These are phyloP conservation scores for Pseudogymnoascus sp. DNA, from an alignment of 2,329 filamentous ascomycete species.

Conservation along the genomic window DNA sequence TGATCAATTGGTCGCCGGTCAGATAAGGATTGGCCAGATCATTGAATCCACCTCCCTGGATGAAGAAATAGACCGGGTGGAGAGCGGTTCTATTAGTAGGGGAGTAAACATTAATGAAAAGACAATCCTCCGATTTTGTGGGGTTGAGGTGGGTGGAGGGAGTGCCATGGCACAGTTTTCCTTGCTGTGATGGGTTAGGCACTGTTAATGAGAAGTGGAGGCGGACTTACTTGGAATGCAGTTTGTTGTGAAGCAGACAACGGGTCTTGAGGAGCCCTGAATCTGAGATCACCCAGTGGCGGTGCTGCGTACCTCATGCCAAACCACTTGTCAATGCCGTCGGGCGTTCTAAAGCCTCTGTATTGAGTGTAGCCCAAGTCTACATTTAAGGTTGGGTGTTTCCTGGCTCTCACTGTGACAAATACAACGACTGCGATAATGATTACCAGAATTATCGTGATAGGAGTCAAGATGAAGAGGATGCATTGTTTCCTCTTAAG, in stretches of 20 bases:
- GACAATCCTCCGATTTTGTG: conserved; percentile 49
- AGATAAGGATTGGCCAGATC: conserved; percentile 28
- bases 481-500: not conserved
- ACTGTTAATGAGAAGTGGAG: not conserved
- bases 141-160: not conserved
- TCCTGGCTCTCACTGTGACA: not conserved
- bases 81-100: conserved; percentile 40
- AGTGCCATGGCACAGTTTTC: not conserved
- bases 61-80: conserved; percentile 51
- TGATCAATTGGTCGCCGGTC: conserved; percentile 27
- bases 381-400: not conserved
- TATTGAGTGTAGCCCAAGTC: not conserved
- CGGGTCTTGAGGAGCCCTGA: conserved; percentile 56
- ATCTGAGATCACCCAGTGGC: conserved; percentile 54
- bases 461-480: not conserved
- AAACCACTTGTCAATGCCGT: conserved; percentile 59
- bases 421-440: not conserved
- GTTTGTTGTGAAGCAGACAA: not conserved
- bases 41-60: conserved; percentile 51
- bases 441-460: not conserved
- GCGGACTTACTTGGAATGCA: not conserved
- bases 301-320: conserved; percentile 65
- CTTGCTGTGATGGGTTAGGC: not conserved
- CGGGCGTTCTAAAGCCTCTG: not conserved
- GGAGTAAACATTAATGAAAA: conserved; percentile 54